Evolutionary conservation across 305 asterid species (phyloP).

Genomic region (Salvia sclarea): DNA sequence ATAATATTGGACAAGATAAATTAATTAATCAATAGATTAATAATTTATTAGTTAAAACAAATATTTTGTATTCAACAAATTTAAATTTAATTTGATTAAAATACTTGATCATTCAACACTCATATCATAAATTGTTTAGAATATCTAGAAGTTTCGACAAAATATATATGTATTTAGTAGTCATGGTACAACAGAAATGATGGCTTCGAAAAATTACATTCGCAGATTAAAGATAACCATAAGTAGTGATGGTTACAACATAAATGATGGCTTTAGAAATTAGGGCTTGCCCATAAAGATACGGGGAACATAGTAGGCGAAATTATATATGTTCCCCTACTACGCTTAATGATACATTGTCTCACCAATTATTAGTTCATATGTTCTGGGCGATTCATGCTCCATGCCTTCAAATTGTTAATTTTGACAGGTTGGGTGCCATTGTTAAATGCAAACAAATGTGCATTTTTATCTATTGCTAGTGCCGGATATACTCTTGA

Average conservation of each 20-base stretch:
- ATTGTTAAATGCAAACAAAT: conserved; percentile 56
- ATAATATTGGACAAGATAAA: too few species aligned
- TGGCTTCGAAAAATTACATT: too few species aligned
- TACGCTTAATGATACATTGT: background rate
- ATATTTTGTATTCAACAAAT: too few species aligned
- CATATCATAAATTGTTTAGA: too few species aligned
- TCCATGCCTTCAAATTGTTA: conserved; percentile 49
- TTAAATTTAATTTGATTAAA: too few species aligned
- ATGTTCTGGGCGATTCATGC: conserved; percentile 37
- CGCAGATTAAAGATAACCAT: too few species aligned
- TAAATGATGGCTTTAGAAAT: background rate
- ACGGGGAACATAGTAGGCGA: background rate
- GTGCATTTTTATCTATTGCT: conserved; percentile 44
- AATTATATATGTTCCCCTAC: background rate
- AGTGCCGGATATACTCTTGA: conserved; percentile 55
- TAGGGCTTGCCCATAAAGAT: background rate
- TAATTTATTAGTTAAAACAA: too few species aligned
- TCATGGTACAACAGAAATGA: background rate
- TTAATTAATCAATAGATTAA: too few species aligned
- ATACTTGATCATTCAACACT: too few species aligned
- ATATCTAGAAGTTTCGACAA: background rate
- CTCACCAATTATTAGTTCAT: conserved; percentile 36
- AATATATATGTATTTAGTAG: background rate
- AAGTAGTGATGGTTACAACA: conserved; percentile 1
- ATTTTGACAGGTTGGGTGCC: conserved; percentile 43